Evolutionary conservation across 768 basidiomycete species (phyloP).

Genomic region (Auriscalpium microsporum): DNA sequence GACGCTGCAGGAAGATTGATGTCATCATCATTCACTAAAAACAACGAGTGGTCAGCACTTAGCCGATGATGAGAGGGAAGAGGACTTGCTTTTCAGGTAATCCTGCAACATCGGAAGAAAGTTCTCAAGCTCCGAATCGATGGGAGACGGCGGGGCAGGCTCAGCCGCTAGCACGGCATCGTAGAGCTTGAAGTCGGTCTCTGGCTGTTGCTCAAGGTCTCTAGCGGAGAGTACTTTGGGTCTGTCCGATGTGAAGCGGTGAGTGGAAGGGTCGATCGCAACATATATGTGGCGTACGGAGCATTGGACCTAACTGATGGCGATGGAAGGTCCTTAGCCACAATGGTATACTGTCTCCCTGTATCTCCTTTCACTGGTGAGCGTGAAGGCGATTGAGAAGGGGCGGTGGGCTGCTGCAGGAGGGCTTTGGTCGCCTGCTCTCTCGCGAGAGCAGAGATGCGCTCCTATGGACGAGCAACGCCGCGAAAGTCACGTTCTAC

Average conservation of each 20-base stretch:
- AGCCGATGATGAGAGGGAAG: not conserved
- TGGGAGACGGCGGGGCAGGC: constrained; percentile 4
- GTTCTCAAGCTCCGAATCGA: constrained; percentile 64
- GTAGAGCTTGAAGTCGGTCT: constrained; percentile 53
- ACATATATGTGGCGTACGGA: constrained; percentile 17
- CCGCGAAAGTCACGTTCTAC: no score
- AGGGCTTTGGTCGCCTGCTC: constrained; percentile 7
- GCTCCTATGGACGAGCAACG: constrained; percentile 11
- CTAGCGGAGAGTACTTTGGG: constrained; percentile 49
- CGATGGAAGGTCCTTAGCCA: not conserved
- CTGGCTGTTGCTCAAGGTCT: constrained; percentile 27
- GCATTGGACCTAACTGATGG: constrained; percentile 7
- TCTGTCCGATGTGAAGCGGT: constrained; percentile 24
- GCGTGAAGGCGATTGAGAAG: not conserved
- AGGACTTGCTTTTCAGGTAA: constrained; percentile 47
- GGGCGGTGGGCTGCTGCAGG: not conserved
- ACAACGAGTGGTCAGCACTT: not conserved
- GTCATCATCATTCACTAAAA: constrained; percentile 24
- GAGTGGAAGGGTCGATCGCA: not conserved
- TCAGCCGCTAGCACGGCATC: constrained; percentile 43
- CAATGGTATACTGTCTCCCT: constrained; percentile 11
- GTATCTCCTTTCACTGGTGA: constrained; percentile 4
- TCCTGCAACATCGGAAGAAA: constrained; percentile 72
- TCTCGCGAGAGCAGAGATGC: constrained; percentile 18
- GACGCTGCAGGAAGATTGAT: constrained; percentile 13